Percentiles rank a stretch among this genome's conserved stretches.
Conservation (phyloP, 441 rosid genomes). For the Breynia disticha region DNA sequence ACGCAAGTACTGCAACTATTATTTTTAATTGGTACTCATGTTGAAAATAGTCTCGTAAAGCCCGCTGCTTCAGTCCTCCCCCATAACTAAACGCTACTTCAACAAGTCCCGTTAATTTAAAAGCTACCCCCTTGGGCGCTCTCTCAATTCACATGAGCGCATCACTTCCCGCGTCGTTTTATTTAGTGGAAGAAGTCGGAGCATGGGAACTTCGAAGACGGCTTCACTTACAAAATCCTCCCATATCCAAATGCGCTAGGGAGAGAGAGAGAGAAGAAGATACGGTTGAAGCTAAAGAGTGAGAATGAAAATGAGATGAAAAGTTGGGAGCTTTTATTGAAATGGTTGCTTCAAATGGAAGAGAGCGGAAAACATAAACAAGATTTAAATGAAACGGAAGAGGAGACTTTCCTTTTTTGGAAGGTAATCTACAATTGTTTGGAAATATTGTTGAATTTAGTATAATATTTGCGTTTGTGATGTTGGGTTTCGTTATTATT, state of each 20-base stretch:
- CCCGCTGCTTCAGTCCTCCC: no score
- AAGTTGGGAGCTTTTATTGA: slow-evolving; percentile 58
- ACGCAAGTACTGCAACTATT: no score
- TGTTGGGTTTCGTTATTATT: slow-evolving; percentile 17
- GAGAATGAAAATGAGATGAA: slow-evolving; percentile 49
- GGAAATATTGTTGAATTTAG: background rate
- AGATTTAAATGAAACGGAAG: slow-evolving; percentile 18
- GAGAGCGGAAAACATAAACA: slow-evolving; percentile 23
- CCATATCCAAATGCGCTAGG: slow-evolving; percentile 34
- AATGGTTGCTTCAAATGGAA: slow-evolving; percentile 37
- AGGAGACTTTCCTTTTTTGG: slow-evolving; percentile 43
- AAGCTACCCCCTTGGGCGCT: no score
- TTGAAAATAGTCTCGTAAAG: no score
- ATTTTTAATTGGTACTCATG: no score
- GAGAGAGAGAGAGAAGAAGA: slow-evolving; percentile 36
- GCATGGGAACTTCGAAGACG: no score
- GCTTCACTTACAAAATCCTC: slow-evolving; percentile 66
- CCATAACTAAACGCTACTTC: no score
- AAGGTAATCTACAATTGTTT: slow-evolving; percentile 37
- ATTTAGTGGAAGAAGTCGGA: no score
- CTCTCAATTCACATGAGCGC: no score
- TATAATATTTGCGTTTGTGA: slow-evolving; percentile 27
- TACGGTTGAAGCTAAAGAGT: slow-evolving; percentile 37
- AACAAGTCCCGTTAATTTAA: no score
- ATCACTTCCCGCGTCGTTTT: no score